These are phyloP conservation scores for Amniculicola lignicola DNA, from an alignment of 495 filamentous ascomycete genomes.

Conservation along the genomic window DNA sequence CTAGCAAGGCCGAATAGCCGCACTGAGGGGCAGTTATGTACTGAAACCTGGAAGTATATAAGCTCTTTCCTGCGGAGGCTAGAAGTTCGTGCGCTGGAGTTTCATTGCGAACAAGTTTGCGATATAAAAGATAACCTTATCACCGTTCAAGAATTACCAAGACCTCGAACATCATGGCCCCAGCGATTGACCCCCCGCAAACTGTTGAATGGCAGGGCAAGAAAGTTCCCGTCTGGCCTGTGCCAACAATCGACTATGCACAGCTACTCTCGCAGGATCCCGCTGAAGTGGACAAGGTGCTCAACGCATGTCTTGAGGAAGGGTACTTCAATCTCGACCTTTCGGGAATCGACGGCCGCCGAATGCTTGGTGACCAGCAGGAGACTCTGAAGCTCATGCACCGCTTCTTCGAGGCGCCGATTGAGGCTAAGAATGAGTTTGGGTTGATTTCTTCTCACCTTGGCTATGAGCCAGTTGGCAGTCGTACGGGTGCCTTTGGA, in stretches of 20 bases:
- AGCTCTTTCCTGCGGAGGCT: slow-evolving; percentile 1
- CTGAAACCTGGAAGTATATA: slow-evolving; percentile 14
- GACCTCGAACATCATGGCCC: slow-evolving; percentile 43
- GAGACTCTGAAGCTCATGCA: slow-evolving; percentile 52
- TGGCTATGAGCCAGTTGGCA: slow-evolving; percentile 52
- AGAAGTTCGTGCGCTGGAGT: slow-evolving; percentile 7
- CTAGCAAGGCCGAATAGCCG: slow-evolving; percentile 1
- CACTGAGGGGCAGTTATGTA: background rate
- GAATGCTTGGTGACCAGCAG: slow-evolving; percentile 48
- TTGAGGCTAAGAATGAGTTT: slow-evolving; percentile 47
- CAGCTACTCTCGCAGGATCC: slow-evolving; percentile 46
- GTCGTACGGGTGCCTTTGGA: slow-evolving; percentile 47
- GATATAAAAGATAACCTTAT: background rate
- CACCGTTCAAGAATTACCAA: slow-evolving; percentile 8
- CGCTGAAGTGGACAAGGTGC: slow-evolving; percentile 49
- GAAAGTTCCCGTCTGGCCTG: slow-evolving; percentile 51
- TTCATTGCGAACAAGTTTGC: slow-evolving; percentile 10
- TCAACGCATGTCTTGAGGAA: slow-evolving; percentile 48
- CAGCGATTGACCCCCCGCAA: slow-evolving; percentile 42
- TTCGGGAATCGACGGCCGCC: slow-evolving; percentile 46
- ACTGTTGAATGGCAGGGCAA: slow-evolving; percentile 52
- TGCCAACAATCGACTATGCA: slow-evolving; percentile 49
- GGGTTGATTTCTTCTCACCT: slow-evolving; percentile 24
- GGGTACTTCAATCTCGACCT: slow-evolving; percentile 60
- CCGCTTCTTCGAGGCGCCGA: slow-evolving; percentile 50